Evolutionary conservation across 2,329 filamentous ascomycete species (phyloP).

Genomic region (Pseudopithomyces maydicus): DNA sequence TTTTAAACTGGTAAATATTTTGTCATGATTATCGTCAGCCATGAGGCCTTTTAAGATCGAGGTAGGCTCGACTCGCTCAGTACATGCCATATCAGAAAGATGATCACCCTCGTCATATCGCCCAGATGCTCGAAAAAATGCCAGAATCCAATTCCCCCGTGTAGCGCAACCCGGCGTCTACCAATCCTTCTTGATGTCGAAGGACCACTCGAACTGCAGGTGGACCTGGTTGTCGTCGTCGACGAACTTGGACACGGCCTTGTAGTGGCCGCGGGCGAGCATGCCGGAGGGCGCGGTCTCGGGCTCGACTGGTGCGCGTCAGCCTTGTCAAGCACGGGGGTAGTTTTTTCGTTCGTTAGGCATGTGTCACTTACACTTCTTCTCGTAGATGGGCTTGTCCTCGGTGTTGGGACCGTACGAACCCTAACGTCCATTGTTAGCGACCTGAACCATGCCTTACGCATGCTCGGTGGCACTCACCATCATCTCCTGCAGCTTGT

Average conservation of each 20-base stretch:
- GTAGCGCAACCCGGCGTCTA: conserved; percentile 49
- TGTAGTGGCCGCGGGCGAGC: conserved; percentile 88
- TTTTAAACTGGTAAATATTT: not conserved
- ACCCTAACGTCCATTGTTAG: conserved; percentile 63
- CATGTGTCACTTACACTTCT: conserved; percentile 74
- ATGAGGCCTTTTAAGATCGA: conserved; percentile 29
- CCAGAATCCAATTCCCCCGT: not conserved
- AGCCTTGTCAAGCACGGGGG: conserved; percentile 6
- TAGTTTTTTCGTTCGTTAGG: not conserved
- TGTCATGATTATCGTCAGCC: conserved; percentile 25
- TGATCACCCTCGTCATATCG: conserved; percentile 12
- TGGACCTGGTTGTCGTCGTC: conserved; percentile 94
- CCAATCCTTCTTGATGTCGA: conserved; percentile 98
- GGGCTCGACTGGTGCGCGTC: conserved; percentile 69
- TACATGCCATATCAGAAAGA: conserved; percentile 3
- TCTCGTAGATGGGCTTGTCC: conserved; percentile 82
- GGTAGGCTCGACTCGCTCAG: conserved; percentile 1
- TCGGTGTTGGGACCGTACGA: conserved; percentile 93
- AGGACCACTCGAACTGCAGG: conserved; percentile 92
- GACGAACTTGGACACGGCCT: conserved; percentile 85
- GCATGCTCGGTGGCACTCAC: conserved; percentile 56
- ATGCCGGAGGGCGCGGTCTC: conserved; percentile 93
- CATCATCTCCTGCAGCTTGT: conserved; percentile 98
- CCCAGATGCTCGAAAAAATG: not conserved
- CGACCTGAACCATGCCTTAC: not conserved